phyloP scores from a whole-genome alignment of 208 protist species.

The Sergeia podlipaevii region DNA sequence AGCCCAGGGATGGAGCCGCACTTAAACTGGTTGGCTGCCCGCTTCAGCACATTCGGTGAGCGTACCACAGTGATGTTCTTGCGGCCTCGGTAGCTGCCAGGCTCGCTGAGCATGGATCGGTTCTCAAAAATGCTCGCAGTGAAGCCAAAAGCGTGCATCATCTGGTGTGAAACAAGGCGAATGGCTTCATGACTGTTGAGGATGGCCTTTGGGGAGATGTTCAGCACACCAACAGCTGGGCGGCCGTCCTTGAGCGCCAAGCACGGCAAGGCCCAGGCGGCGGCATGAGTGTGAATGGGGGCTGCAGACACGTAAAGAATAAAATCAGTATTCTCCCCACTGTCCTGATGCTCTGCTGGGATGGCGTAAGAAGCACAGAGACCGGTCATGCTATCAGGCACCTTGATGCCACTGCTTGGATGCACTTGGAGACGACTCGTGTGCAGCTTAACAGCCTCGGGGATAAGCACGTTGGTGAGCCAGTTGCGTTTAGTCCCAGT shows the following conservation, averaged over 20 bases:
- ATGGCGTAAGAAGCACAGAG: slow-evolving; percentile 9
- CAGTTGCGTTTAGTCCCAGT: slow-evolving; percentile 3
- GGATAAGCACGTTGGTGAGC: slow-evolving; percentile 12
- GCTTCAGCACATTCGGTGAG: slow-evolving; percentile 20
- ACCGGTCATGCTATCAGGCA: neutral
- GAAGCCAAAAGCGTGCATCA: slow-evolving; percentile 40
- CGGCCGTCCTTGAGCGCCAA: neutral
- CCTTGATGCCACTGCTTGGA: neutral
- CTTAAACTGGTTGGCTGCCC: slow-evolving; percentile 51
- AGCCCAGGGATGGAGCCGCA: slow-evolving; percentile 47
- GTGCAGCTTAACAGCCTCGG: slow-evolving; percentile 13
- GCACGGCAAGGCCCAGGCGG: slow-evolving; percentile 15
- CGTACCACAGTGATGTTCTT: no score
- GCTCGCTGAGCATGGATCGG: neutral
- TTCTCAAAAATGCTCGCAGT: neutral
- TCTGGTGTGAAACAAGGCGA: slow-evolving; percentile 24
- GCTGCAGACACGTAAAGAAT: slow-evolving; percentile 12
- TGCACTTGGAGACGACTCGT: slow-evolving; percentile 13
- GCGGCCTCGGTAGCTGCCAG: no score
- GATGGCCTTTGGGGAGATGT: slow-evolving; percentile 11
- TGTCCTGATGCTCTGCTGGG: neutral
- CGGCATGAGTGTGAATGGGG: neutral
- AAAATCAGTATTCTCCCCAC: slow-evolving; percentile 6
- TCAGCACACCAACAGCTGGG: slow-evolving; percentile 16
- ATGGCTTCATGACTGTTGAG: neutral